Percentiles rank a stretch among this genome's conserved stretches.
These are phyloP conservation scores for Rhodamnia argentea DNA, from an alignment of 345 rosid species.

Conservation along the genomic window DNA sequence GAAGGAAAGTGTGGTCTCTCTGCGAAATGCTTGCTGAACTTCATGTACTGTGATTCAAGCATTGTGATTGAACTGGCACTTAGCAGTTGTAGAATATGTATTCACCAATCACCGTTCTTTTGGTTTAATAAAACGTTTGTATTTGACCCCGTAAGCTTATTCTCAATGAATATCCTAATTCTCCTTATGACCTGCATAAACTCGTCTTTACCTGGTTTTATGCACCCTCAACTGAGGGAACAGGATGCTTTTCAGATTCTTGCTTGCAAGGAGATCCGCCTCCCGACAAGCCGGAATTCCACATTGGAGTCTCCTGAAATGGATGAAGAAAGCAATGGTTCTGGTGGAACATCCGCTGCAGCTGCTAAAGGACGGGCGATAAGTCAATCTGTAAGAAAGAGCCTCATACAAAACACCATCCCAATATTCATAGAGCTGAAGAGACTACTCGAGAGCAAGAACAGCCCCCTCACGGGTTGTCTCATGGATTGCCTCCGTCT, in stretches of 20 bases:
- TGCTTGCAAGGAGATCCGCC: constrained; percentile 80
- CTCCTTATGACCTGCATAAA: not conserved
- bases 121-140: not conserved
- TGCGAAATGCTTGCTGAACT: not conserved
- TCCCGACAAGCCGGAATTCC: constrained; percentile 48
- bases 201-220: not conserved
- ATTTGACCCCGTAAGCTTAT: not conserved
- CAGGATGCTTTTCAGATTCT: constrained; percentile 89
- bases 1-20: not conserved
- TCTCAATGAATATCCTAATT: not conserved
- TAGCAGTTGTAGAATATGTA: not conserved
- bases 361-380: constrained; percentile 73
- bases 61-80: not conserved
- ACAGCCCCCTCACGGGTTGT: constrained; percentile 83
- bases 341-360: constrained; percentile 31
- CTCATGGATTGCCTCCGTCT: constrained; percentile 90
- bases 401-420: constrained; percentile 86
- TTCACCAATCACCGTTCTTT: not conserved
- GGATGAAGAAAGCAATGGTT: constrained; percentile 43
- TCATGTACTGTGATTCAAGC: not conserved
- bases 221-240: not conserved
- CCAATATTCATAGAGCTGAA: constrained; percentile 95
- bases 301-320: constrained; percentile 44
- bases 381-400: constrained; percentile 81
- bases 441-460: constrained; percentile 78